phyloP scores from a whole-genome alignment of 306 rosid genomes.

The Argentina anserina region DNA sequence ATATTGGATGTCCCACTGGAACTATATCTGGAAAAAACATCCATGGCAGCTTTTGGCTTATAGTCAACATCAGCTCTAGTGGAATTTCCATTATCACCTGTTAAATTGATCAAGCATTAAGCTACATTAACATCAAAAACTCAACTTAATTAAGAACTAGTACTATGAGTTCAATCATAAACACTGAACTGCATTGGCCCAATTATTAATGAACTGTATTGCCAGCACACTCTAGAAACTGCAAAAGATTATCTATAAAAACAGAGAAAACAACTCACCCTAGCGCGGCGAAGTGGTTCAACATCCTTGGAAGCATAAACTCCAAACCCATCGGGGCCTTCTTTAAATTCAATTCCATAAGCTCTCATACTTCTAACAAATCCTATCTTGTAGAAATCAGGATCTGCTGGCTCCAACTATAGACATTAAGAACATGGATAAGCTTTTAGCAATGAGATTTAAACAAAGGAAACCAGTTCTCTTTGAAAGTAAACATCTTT shows the following conservation, averaged over 20 bases:
- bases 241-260: background rate
- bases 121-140: constrained; percentile 10
- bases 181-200: background rate
- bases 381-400: constrained; percentile 92
- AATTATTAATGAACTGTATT: background rate
- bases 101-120: constrained; percentile 18
- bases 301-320: constrained; percentile 97
- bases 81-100: constrained; percentile 99
- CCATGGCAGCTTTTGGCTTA: constrained; percentile 90
- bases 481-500: background rate
- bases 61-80: constrained; percentile 79
- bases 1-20: constrained; percentile 93
- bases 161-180: background rate
- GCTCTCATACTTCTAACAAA: constrained; percentile 84
- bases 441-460: background rate
- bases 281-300: constrained; percentile 84
- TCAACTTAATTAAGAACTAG: background rate
- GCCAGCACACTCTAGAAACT: constrained; percentile 3
- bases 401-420: constrained; percentile 88
- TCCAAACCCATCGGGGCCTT: constrained; percentile 94
- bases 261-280: constrained; percentile 58
- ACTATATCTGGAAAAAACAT: constrained; percentile 95
- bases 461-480: background rate
- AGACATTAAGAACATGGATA: constrained; percentile 9
- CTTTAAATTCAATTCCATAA: constrained; percentile 86